A percentile compares a stretch with the other conserved stretches of the same genome.
phyloP scores from a whole-genome alignment of 306 rosid genomes.

The Castanopsis chinensis region DNA sequence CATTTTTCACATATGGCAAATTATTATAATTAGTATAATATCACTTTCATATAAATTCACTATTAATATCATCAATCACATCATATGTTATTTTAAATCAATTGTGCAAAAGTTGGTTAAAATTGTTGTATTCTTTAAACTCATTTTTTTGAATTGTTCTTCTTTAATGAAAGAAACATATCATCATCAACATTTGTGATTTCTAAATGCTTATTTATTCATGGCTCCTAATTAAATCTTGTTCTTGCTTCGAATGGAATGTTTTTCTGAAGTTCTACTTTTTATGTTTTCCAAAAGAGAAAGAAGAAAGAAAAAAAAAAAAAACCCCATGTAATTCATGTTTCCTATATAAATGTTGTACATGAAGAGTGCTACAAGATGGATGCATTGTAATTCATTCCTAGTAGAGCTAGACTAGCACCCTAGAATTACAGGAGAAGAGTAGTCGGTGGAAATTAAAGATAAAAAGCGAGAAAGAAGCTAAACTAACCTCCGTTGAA shows the following conservation, averaged over 20 bases:
- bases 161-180: slow-evolving; percentile 11
- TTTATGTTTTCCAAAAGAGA: not conserved
- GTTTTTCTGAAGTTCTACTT: not conserved
- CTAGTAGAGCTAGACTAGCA: not conserved
- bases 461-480: not conserved
- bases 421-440: not conserved
- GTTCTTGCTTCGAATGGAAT: not conserved
- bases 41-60: too few relatives aligned
- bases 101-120: too few relatives aligned
- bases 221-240: not conserved
- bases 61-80: too few relatives aligned
- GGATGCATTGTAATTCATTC: too few relatives aligned
- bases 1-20: too few relatives aligned
- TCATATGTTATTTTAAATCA: too few relatives aligned
- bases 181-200: slow-evolving; percentile 6
- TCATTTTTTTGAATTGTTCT: not conserved
- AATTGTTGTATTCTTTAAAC: too few relatives aligned
- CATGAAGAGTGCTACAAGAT: too few relatives aligned
- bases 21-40: too few relatives aligned
- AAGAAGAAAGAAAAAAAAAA: not conserved
- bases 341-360: too few relatives aligned
- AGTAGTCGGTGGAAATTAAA: not conserved
- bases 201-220: slow-evolving; percentile 14
- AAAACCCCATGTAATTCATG: not conserved
- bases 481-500: slow-evolving; percentile 68